Conservation (phyloP, 345 rosid species). For the Ceriops decandra region DNA sequence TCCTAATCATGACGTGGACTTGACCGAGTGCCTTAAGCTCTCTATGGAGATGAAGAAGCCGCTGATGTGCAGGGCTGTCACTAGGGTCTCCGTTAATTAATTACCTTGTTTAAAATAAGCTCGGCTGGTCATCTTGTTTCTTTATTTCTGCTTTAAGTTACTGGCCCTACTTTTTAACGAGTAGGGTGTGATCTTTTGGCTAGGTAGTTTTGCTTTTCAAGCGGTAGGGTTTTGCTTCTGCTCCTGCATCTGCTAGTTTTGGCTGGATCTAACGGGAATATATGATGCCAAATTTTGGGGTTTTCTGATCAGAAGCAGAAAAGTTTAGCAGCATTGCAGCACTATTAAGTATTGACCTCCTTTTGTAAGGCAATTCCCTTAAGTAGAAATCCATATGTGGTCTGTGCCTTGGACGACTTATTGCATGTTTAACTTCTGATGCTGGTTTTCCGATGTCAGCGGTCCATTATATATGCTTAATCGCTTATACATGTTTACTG, state of each 20-base stretch:
- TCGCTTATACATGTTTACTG: too few species aligned
- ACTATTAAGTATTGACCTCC: not conserved
- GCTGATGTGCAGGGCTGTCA: conserved; percentile 48
- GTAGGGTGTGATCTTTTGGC: too few species aligned
- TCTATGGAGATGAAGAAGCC: conserved; percentile 66
- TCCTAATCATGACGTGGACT: conserved; percentile 31
- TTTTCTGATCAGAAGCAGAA: not conserved
- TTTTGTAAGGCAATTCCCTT: not conserved
- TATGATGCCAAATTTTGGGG: not conserved
- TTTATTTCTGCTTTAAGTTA: too few species aligned
- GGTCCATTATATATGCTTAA: too few species aligned
- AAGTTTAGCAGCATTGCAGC: not conserved
- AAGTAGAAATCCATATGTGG: too few species aligned
- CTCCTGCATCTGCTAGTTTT: not conserved
- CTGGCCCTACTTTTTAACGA: too few species aligned
- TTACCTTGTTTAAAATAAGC: too few species aligned
- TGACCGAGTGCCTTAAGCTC: conserved; percentile 48
- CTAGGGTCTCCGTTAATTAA: conserved; percentile 21
- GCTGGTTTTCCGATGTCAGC: too few species aligned
- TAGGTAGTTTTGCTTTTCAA: not conserved
- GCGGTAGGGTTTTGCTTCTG: not conserved
- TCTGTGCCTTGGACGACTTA: too few species aligned
- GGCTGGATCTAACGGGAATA: not conserved
- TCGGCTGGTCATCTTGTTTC: too few species aligned
- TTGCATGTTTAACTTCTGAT: too few species aligned